A percentile compares a stretch with the other conserved stretches of the same genome.
Conservation (phyloP, 345 rosid species). For the Moricandia arvensis region DNA sequence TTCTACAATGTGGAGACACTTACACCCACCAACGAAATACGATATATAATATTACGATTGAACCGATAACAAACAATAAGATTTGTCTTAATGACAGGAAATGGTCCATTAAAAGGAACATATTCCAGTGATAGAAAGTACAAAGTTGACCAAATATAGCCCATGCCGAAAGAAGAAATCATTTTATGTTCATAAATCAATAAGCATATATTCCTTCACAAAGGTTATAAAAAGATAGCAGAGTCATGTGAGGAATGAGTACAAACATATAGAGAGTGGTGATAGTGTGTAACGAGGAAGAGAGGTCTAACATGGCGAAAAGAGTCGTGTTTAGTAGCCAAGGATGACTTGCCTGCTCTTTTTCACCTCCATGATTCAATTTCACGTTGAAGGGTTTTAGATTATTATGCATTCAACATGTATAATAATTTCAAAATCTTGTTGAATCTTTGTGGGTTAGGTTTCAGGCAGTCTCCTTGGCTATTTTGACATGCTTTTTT, state of each 20-base stretch:
- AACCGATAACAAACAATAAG: background rate
- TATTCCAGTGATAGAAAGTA: slow-evolving; percentile 14
- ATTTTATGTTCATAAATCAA: slow-evolving; percentile 13
- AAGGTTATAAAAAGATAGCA: slow-evolving; percentile 29
- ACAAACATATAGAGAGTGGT: slow-evolving; percentile 2
- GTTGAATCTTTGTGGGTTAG: slow-evolving; percentile 32
- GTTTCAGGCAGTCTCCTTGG: slow-evolving; percentile 41
- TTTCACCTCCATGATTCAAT: slow-evolving; percentile 28
- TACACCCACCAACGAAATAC: background rate
- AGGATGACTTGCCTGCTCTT: slow-evolving; percentile 42
- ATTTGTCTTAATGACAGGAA: background rate
- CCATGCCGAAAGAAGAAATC: slow-evolving; percentile 18
- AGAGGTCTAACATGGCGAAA: slow-evolving; percentile 32
- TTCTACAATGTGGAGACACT: background rate
- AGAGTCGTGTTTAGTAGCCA: slow-evolving; percentile 39
- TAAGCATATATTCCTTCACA: slow-evolving; percentile 29
- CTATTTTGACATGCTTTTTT: slow-evolving; percentile 30
- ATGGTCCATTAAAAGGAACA: slow-evolving; percentile 27
- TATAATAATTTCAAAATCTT: slow-evolving; percentile 12
- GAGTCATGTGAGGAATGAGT: background rate
- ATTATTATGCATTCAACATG: slow-evolving; percentile 11
- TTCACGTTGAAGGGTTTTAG: background rate
- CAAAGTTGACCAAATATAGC: slow-evolving; percentile 33
- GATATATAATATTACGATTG: background rate
- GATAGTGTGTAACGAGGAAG: slow-evolving; percentile 9